Conservation (phyloP, 257 asterid genomes). For the Lithospermum erythrorhizon region DNA sequence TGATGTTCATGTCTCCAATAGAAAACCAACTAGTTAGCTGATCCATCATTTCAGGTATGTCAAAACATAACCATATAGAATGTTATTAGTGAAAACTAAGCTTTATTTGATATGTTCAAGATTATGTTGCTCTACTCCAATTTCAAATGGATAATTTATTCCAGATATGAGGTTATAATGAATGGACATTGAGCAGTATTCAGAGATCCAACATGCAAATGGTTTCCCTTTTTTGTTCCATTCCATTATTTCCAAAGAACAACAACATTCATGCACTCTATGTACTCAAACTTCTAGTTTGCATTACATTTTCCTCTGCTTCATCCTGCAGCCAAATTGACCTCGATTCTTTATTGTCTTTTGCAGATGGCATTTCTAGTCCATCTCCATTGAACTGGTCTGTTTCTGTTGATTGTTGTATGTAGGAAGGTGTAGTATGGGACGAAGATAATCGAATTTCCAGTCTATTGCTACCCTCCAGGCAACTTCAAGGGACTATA, state of each 20-base stretch:
- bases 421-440: constrained; percentile 20
- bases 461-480: constrained; percentile 15
- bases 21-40: too few species aligned
- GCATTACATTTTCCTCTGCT: constrained; percentile 4
- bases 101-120: background rate
- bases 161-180: background rate
- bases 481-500: constrained; percentile 13
- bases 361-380: constrained; percentile 3
- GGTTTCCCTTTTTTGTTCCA: too few species aligned
- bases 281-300: background rate
- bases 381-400: constrained; percentile 20
- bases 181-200: background rate
- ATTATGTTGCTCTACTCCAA: background rate
- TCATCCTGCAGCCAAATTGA: constrained; percentile 14
- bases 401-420: constrained; percentile 20
- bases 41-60: background rate
- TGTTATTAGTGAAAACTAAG: too few species aligned
- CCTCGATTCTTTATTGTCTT: constrained; percentile 9
- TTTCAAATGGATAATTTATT: background rate
- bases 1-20: background rate
- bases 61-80: background rate
- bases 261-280: background rate
- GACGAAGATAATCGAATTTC: constrained; percentile 9
- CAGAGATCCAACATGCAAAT: background rate
- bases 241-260: background rate